A percentile compares a stretch with the other conserved stretches of the same genome.
Conservation (phyloP, 768 basidiomycete species). For the Leccinellum rugosiceps region DNA sequence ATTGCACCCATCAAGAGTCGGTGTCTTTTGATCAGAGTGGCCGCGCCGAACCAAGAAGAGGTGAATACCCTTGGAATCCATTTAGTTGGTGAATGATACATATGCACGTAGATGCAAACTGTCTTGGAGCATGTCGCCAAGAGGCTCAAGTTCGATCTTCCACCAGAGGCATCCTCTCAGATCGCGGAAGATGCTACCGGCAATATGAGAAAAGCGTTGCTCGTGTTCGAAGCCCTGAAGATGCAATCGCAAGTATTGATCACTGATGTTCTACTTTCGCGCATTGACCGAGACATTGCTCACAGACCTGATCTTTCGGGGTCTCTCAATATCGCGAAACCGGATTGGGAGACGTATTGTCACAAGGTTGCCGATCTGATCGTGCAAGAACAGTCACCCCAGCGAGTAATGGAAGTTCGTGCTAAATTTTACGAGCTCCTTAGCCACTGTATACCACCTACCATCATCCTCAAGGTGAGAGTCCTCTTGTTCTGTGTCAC, state of each 20-base stretch:
- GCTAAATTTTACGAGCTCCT: slow-evolving; percentile 92
- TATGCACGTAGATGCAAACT: slow-evolving; percentile 59
- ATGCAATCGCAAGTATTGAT: slow-evolving; percentile 80
- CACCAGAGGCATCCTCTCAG: slow-evolving; percentile 66
- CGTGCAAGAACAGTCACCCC: slow-evolving; percentile 83
- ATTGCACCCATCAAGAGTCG: slow-evolving; percentile 97
- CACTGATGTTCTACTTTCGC: neutral
- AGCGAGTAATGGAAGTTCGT: slow-evolving; percentile 87
- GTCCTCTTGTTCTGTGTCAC: neutral
- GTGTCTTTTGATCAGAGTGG: slow-evolving; percentile 90
- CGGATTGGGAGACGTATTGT: slow-evolving; percentile 99
- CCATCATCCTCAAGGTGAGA: slow-evolving; percentile 82
- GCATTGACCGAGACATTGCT: neutral
- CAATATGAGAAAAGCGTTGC: slow-evolving; percentile 91
- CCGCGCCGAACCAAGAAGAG: slow-evolving; percentile 77
- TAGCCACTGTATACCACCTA: slow-evolving; percentile 95
- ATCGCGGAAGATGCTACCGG: slow-evolving; percentile 82
- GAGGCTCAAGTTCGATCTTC: slow-evolving; percentile 78
- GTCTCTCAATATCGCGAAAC: slow-evolving; percentile 81
- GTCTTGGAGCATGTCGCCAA: slow-evolving; percentile 80
- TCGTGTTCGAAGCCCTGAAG: slow-evolving; percentile 92
- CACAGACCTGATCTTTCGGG: slow-evolving; percentile 79
- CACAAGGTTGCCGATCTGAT: slow-evolving; percentile 89
- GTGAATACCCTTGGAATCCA: slow-evolving; percentile 38
- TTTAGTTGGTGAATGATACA: neutral